phyloP scores from a whole-genome alignment of 164 flowering plant species.

The Warburgia ugandensis region DNA sequence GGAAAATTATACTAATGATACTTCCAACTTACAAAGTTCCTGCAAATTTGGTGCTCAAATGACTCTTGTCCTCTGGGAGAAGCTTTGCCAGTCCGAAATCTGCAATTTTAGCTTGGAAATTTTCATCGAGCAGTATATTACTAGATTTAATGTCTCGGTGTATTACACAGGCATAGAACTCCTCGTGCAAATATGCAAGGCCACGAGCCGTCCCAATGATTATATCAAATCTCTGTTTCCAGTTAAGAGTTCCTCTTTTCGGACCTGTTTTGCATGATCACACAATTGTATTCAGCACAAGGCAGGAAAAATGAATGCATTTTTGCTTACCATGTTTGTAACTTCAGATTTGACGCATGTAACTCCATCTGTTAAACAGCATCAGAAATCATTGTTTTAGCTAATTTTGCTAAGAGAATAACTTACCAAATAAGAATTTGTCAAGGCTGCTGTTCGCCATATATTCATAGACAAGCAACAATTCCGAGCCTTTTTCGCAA shows the following conservation, averaged over 20 bases:
- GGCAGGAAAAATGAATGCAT: no score
- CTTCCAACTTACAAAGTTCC: conserved; percentile 48
- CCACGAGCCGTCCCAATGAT: conserved; percentile 54
- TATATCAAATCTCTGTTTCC: conserved; percentile 47
- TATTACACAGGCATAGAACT: conserved; percentile 43
- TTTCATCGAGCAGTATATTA: conserved; percentile 45
- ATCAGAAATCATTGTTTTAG: no score
- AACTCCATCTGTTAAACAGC: neutral
- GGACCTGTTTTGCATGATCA: conserved; percentile 27
- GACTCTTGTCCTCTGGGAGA: conserved; percentile 47
- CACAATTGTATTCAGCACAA: no score
- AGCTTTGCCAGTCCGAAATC: conserved; percentile 62
- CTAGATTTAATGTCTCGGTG: conserved; percentile 56
- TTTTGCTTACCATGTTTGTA: no score
- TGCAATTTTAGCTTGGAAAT: conserved; percentile 48
- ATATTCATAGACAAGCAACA: conserved; percentile 44
- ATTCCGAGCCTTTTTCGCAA: conserved; percentile 41
- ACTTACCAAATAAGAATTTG: conserved; percentile 49
- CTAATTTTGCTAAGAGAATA: no score
- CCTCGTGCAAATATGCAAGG: conserved; percentile 53
- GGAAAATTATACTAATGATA: neutral
- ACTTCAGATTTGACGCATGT: no score
- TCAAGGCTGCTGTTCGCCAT: conserved; percentile 57
- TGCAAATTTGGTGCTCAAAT: conserved; percentile 49
- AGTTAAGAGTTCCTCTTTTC: conserved; percentile 31